phyloP scores from a whole-genome alignment of 495 filamentous ascomycete genomes.

The Penicillium atrosanguineum region DNA sequence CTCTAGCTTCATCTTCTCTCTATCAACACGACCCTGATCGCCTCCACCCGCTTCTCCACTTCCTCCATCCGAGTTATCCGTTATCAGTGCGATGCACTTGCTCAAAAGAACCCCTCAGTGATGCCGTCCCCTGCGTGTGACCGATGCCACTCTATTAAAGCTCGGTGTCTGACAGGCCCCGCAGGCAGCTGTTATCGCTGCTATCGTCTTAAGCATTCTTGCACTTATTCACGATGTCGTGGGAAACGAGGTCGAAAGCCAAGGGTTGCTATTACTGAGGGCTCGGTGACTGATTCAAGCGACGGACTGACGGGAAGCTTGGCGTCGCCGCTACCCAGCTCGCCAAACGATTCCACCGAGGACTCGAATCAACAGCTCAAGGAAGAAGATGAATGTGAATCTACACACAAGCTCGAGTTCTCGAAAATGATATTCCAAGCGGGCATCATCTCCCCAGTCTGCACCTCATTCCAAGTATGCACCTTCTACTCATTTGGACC shows the following conservation, averaged over 20 bases:
- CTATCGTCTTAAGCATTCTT: slow-evolving; percentile 9
- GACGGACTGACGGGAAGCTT: not conserved
- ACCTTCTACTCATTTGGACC: slow-evolving; percentile 6
- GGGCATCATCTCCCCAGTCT: not conserved
- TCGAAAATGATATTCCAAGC: not conserved
- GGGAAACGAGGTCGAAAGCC: slow-evolving; percentile 11
- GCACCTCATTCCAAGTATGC: slow-evolving; percentile 3
- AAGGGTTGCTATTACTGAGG: not conserved
- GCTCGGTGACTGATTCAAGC: not conserved
- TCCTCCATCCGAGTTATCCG: not conserved
- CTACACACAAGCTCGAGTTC: not conserved
- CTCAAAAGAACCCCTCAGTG: not conserved
- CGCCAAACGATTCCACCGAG: not conserved
- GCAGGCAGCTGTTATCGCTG: slow-evolving; percentile 10
- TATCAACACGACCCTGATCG: not conserved
- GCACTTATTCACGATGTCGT: slow-evolving; percentile 5
- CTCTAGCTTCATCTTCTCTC: not conserved
- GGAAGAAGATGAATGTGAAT: not conserved
- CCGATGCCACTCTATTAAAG: slow-evolving; percentile 9
- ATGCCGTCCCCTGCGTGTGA: slow-evolving; percentile 4
- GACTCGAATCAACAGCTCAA: not conserved
- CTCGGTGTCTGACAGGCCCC: slow-evolving; percentile 7
- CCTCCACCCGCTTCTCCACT: not conserved
- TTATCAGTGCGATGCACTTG: not conserved
- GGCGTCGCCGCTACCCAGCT: not conserved